Base-by-base conservation (phyloP, 768 basidiomycete genomes). In the Suillus brevipes region DNA sequence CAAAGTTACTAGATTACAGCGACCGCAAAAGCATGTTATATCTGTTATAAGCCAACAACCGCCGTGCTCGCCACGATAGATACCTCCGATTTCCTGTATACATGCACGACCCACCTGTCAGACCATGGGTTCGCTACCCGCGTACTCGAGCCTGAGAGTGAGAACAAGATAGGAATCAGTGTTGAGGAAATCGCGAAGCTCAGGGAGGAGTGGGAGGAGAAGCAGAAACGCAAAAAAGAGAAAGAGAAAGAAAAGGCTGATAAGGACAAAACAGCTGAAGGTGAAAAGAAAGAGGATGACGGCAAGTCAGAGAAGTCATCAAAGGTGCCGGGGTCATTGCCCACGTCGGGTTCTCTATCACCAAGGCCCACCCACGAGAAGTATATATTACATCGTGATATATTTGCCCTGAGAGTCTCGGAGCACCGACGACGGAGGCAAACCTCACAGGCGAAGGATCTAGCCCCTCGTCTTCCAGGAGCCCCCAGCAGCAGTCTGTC, bases 1-100 rank as follows among this genome's bases (percentile, higher is more conserved):
- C 18, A 31, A 47, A 62, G 58, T 50, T 60, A 53, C 25, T 74
- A 96, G 94, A 87, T 89, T 50, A 87, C 88, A 62, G 94, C 83
- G 38, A 95, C 94, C 2, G 78, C 89, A 9, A 89, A 87, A 75
- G 83, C 90, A 20, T 97, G 92, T 72, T 92, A 82, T 75, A 79
- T 91, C 58, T 94, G 95, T 80, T 85, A 83, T 75, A 88, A 89
- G 71, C 91, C 91, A 9, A 94, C 94, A 0, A 86, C 85, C 23
- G 91, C 85, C 14, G 95, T 96, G 37, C 86, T 97, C 25, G 91
- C 94, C 25, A 97, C 94, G 4, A 78, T 89, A 67, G 87, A 92
- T 72, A 88, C 90, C 10, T 80, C 85, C 13, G 96, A 97, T 77
- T 97, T 95, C 74, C 63, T 98, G 38, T 97, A 97, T 75, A 84